Evolutionary conservation across 305 asterid genomes (phyloP), one percentile per base, ranked within the genome.

Genomic region (Fraxinus velutina): DNA sequence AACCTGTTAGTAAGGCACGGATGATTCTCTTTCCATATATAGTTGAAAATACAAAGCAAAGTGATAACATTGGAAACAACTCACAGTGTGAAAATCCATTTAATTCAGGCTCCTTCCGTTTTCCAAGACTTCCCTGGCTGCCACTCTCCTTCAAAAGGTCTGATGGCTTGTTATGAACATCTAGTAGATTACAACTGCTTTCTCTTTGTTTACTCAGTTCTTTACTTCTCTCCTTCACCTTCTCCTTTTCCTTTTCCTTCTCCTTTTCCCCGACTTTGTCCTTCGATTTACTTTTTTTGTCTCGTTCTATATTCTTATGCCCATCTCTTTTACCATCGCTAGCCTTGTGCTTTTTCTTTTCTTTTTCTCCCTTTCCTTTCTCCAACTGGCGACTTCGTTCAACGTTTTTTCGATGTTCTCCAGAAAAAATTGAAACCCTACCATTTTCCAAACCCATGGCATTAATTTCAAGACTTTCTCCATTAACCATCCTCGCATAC

Each of bases 81-180:
- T 91, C 88, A 91, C 97, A 93, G 84, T 84, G 86, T 68, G 82
- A 74, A 84, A 82, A 73, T 75, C 90, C 97, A 86, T 89, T 90
- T 73, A 79, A 64, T 70, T 80, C 84, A 47, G 82, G 89, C 71
- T 85, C 89, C 86, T 90, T 88, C 5, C 86, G 86, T 76, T 89
- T 87, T 75, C 89, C 81, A 79, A 83, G 86, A 82, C 75, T 87
- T 73, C 86, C 90, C 21, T n/a, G 82, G 64, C 85, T 81, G 60
- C 79, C 85, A 78, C 57, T 85, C 85, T 82, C 88, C 79, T 85
- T 86, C 78, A 80, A 78, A 83, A 81, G 78, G 42, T 76, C 75
- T 4, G 84, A 75, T 22, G 84, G 83, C 74, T 77, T 86, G 79
- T 82, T 86, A 37, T 78, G 79, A 72, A 80, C 78, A 80, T 85